phyloP scores from a whole-genome alignment of 805 yeast species.

The Kluyveromyces aestuarii region DNA sequence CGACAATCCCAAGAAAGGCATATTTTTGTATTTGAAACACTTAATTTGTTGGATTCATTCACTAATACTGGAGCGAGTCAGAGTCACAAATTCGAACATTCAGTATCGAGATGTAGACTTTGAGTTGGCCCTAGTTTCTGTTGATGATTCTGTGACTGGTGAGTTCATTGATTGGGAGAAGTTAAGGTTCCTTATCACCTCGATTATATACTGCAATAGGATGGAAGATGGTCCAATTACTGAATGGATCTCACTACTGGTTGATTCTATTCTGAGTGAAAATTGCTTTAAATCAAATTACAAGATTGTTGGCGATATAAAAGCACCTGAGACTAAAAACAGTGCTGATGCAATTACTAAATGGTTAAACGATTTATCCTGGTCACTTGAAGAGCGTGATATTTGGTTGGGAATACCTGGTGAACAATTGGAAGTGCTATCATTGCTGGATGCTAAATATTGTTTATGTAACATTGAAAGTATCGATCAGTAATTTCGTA shows the following conservation, averaged over 20 bases:
- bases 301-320: not conserved
- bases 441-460: not conserved
- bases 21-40: not conserved
- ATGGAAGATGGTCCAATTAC: not conserved
- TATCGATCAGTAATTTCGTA: not conserved
- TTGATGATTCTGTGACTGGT: slow-evolving; percentile 38
- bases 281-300: not conserved
- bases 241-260: not conserved
- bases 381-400: slow-evolving; percentile 2
- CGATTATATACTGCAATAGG: slow-evolving; percentile 11
- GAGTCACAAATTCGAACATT: not conserved
- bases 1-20: not conserved
- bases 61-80: slow-evolving; percentile 1
- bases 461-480: not conserved
- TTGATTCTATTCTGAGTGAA: not conserved
- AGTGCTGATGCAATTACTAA: not conserved
- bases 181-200: slow-evolving; percentile 6
- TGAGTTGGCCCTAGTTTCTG: slow-evolving; percentile 11
- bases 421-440: not conserved
- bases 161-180: slow-evolving; percentile 49
- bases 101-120: slow-evolving; percentile 1
- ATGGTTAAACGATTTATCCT: not conserved
- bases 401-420: not conserved
- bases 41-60: slow-evolving; percentile 2
- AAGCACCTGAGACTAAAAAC: not conserved